phyloP scores from a whole-genome alignment of 192 early-diverging fungal species.

The Backusella liffmaniae region DNA sequence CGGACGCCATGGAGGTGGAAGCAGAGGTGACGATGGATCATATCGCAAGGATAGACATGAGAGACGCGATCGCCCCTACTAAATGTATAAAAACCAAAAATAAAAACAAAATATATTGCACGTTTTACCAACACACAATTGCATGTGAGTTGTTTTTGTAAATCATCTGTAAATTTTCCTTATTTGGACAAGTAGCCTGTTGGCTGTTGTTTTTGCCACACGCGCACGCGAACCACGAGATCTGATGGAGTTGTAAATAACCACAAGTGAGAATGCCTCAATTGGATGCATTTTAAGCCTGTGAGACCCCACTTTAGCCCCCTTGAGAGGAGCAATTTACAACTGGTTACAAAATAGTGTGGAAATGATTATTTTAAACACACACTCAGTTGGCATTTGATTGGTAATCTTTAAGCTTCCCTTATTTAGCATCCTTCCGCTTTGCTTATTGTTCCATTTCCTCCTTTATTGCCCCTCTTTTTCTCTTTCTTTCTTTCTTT shows the following conservation, averaged over 20 bases:
- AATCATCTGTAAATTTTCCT: slow-evolving; percentile 4
- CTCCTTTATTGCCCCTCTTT: slow-evolving; percentile 3
- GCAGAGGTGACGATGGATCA: slow-evolving; percentile 30
- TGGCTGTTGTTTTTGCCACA: slow-evolving; percentile 10
- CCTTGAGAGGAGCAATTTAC: background rate
- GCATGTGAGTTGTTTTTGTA: background rate
- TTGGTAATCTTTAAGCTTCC: slow-evolving; percentile 9
- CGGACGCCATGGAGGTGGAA: slow-evolving; percentile 35
- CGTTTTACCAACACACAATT: background rate
- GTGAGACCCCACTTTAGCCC: slow-evolving; percentile 4
- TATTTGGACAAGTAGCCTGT: slow-evolving; percentile 2
- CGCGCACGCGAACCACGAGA: slow-evolving; percentile 11
- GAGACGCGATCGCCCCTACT: slow-evolving; percentile 48
- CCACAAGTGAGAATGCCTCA: slow-evolving; percentile 11
- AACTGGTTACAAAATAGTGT: slow-evolving; percentile 5
- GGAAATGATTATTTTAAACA: slow-evolving; percentile 11
- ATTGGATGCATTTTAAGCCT: slow-evolving; percentile 9
- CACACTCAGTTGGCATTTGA: slow-evolving; percentile 10
- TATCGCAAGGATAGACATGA: slow-evolving; percentile 48
- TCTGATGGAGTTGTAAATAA: background rate
- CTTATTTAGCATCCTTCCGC: background rate
- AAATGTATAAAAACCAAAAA: slow-evolving; percentile 6
- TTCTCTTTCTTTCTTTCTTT: background rate
- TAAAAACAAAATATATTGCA: slow-evolving; percentile 1
- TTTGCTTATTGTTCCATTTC: background rate